Conservation (phyloP, 768 basidiomycete genomes). For the Termitomyces sp. region DNA sequence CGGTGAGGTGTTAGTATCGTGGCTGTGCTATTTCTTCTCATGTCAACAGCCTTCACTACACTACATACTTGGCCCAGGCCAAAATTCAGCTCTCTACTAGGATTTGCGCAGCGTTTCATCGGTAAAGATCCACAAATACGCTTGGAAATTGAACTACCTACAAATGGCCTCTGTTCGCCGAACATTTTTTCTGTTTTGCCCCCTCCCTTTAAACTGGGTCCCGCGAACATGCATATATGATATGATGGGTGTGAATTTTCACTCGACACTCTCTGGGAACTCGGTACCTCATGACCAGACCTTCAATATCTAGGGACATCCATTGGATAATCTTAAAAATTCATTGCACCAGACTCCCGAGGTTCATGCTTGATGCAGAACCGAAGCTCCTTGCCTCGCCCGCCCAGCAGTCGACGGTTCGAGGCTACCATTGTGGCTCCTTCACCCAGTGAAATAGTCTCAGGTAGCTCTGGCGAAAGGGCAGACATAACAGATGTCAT, state of each 20-base stretch:
- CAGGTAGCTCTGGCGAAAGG: background rate
- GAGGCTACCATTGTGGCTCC: conserved; percentile 16
- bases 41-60: background rate
- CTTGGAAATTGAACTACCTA: no score
- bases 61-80: background rate
- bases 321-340: background rate
- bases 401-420: no score
- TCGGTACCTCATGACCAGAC: background rate
- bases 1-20: conserved; percentile 1
- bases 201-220: no score
- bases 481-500: background rate
- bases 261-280: background rate
- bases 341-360: background rate
- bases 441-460: conserved; percentile 11
- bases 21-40: background rate
- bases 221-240: no score
- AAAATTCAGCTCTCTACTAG: no score
- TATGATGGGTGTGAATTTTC: no score
- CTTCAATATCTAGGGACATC: background rate
- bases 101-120: background rate
- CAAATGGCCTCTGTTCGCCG: no score
- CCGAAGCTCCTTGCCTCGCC: no score
- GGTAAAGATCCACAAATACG: background rate
- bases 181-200: no score
- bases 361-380: background rate